Percentiles rank a stretch among this genome's conserved stretches.
These are phyloP conservation scores for Gigaspora rosea DNA, from an alignment of 192 early-diverging fungal genomes.

Conservation along the genomic window DNA sequence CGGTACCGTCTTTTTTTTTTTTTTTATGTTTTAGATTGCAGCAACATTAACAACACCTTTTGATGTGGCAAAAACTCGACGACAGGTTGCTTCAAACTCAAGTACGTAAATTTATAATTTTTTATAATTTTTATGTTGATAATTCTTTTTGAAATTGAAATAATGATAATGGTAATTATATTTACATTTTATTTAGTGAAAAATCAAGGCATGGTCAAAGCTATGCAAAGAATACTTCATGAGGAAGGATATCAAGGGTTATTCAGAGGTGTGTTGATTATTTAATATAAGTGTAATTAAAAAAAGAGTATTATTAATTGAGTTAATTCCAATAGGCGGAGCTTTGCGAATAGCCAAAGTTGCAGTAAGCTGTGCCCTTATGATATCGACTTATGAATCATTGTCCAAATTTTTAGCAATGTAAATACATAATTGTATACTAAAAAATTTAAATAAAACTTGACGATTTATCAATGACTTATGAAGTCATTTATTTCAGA, in stretches of 20 bases:
- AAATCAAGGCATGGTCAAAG: slow-evolving; percentile 29
- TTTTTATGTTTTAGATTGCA: slow-evolving; percentile 60
- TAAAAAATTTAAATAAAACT: not conserved
- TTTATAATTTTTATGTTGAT: not conserved
- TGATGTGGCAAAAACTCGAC: slow-evolving; percentile 92
- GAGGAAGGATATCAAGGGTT: slow-evolving; percentile 57
- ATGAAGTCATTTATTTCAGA: no score
- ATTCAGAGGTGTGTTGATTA: slow-evolving; percentile 44
- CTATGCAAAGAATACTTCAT: slow-evolving; percentile 46
- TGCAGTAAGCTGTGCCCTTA: slow-evolving; percentile 91
- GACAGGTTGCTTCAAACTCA: slow-evolving; percentile 63
- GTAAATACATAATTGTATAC: not conserved
- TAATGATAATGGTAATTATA: not conserved
- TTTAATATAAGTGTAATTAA: not conserved
- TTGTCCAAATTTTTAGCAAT: not conserved
- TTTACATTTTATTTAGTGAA: not conserved
- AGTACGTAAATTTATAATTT: slow-evolving; percentile 16
- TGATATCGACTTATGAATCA: slow-evolving; percentile 89
- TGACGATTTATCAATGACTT: no score
- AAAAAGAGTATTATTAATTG: slow-evolving; percentile 3
- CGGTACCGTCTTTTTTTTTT: no score
- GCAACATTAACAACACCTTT: slow-evolving; percentile 90
- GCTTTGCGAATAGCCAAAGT: slow-evolving; percentile 84
- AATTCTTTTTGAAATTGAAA: not conserved
- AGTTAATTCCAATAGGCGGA: slow-evolving; percentile 44